Evolutionary conservation across 2,329 filamentous ascomycete genomes (phyloP).

Genomic region (Aspergillus quadrilineatus): DNA sequence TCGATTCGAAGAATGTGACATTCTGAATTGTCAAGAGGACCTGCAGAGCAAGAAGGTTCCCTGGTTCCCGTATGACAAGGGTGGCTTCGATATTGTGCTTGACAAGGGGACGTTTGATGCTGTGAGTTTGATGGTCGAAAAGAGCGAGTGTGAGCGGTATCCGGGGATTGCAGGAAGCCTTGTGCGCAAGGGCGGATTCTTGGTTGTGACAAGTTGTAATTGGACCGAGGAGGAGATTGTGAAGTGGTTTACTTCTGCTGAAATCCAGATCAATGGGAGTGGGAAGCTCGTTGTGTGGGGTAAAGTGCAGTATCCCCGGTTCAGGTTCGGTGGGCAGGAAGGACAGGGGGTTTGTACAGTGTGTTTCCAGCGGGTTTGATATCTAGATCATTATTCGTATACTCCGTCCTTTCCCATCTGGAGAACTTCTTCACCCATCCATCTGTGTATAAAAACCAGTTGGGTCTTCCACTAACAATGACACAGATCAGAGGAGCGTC

Average conservation of each 20-base stretch:
- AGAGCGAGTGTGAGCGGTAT: slow-evolving; percentile 73
- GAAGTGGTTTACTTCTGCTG: slow-evolving; percentile 67
- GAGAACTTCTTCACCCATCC: too few relatives aligned
- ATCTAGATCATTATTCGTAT: too few relatives aligned
- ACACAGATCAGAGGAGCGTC: too few relatives aligned
- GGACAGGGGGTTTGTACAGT: slow-evolving; percentile 87
- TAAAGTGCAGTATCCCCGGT: slow-evolving; percentile 76
- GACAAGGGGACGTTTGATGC: slow-evolving; percentile 99
- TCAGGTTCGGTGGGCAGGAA: slow-evolving; percentile 83
- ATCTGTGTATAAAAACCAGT: too few relatives aligned
- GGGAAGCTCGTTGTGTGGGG: slow-evolving; percentile 61
- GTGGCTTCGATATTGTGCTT: slow-evolving; percentile 84
- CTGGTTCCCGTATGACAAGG: slow-evolving; percentile 42
- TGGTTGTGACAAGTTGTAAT: slow-evolving; percentile 93
- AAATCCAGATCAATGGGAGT: slow-evolving; percentile 25
- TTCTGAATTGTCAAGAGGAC: slow-evolving; percentile 50
- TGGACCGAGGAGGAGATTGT: slow-evolving; percentile 90
- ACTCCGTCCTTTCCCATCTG: too few relatives aligned
- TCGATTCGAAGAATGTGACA: slow-evolving; percentile 63
- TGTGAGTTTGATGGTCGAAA: slow-evolving; percentile 64
- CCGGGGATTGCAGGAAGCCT: slow-evolving; percentile 65
- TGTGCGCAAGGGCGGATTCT: slow-evolving; percentile 67
- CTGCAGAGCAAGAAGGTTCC: slow-evolving; percentile 23
- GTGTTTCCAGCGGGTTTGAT: slow-evolving; percentile 63
- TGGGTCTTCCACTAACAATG: too few relatives aligned